Evolutionary conservation across 2,329 filamentous ascomycete species (phyloP), one percentile per base, ranked within the genome.

Genomic region (Nakataea oryzae): DNA sequence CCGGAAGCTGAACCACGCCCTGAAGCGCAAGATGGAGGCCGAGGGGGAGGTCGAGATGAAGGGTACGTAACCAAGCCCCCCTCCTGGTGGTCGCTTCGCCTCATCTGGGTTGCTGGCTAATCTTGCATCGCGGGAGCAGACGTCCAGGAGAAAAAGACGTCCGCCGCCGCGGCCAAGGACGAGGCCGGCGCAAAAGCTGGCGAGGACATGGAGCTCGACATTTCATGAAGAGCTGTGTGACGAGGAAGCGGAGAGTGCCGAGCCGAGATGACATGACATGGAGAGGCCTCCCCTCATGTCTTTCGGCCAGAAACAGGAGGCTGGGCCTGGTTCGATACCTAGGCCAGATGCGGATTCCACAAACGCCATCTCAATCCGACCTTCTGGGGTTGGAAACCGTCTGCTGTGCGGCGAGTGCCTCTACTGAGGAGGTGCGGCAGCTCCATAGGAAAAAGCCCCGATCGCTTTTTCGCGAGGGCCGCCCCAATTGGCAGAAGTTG

Each of bases 11-110:
- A 76, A 74, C 2, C 75, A 84, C 66, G 82, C 80, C 24, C 62
- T 83, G 62, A 78, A 79, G 75, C 74, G 83, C 63, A 82, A 79
- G 72, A 77, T 77, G 70, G 80, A 77, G 65, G 76, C 71, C 1
- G 78, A 78, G 54, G 81, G 79, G 14, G 80, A 79, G 65, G 76
- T 77, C 3, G 78, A 62, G 26, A 61, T 62, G 61, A 63, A 60
- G 26, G 64, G 65, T 61, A 32, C 13, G 59, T 34, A n/a, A n/a
- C n/a, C n/a, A n/a, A n/a, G n/a, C n/a, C n/a, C n/a, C n/a, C n/a
- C n/a, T n/a, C n/a, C n/a, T 12, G 12, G 41, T 47, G 9, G 21
- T 47, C 21, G 9, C 21, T 47, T 47, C n/a, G n/a, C n/a, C n/a
- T n/a, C n/a, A n/a, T 47, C 50, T 24, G 1, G 14, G 3, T 8